Evolutionary conservation across 768 basidiomycete species (phyloP).

Genomic region (Boletus vinaceobasis): DNA sequence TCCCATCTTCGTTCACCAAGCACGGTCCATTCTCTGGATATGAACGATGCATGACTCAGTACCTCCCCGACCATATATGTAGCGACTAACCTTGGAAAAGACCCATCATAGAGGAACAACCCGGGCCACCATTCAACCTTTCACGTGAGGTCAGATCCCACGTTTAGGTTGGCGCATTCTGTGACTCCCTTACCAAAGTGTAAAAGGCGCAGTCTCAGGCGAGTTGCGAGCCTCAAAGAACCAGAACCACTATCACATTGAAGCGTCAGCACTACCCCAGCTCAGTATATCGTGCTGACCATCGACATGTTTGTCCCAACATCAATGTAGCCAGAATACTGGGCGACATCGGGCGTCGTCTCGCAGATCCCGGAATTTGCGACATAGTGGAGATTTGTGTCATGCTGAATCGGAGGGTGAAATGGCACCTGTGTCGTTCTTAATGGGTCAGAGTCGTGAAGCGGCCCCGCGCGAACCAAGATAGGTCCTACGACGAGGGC

Average conservation of each 20-base stretch:
- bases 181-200: conserved; percentile 46
- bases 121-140: conserved; percentile 60
- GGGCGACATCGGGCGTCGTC: conserved; percentile 56
- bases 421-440: neutral
- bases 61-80: neutral
- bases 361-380: conserved; percentile 62
- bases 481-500: neutral
- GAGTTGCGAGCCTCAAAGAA: conserved; percentile 63
- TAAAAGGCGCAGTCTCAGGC: conserved; percentile 62
- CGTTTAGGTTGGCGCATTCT: neutral
- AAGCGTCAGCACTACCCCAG: neutral
- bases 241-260: conserved; percentile 59
- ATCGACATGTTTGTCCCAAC: conserved; percentile 56
- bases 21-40: conserved; percentile 64
- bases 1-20: conserved; percentile 50
- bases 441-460: neutral
- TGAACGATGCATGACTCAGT: neutral
- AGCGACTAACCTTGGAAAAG: conserved; percentile 51
- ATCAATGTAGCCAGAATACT: conserved; percentile 62
- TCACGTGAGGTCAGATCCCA: neutral
- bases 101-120: conserved; percentile 62
- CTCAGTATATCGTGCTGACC: conserved; percentile 31
- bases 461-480: neutral
- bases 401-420: conserved; percentile 16
- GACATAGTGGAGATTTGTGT: conserved; percentile 45